Evolutionary conservation across 352 stramenopile genomes (phyloP).

Genomic region (Pythium diclinum): DNA sequence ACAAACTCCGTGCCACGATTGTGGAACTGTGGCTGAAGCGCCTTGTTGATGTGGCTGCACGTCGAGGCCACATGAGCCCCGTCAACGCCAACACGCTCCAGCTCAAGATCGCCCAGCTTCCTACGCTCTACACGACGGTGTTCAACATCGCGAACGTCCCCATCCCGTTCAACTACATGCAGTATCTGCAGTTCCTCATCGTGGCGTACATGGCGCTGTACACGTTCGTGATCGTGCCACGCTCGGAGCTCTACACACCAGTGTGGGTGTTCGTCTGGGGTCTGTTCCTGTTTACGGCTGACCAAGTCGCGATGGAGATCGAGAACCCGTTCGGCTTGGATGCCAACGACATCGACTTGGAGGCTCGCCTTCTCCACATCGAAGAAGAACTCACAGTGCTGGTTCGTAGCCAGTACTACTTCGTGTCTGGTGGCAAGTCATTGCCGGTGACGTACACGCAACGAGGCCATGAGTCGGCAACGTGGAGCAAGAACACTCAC

Average conservation of each 20-base stretch:
- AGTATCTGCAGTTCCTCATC: slow-evolving; percentile 73
- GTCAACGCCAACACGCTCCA: slow-evolving; percentile 61
- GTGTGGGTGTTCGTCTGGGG: slow-evolving; percentile 81
- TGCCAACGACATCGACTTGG: slow-evolving; percentile 79
- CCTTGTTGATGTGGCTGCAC: slow-evolving; percentile 60
- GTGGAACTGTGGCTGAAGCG: slow-evolving; percentile 80
- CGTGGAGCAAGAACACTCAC: slow-evolving; percentile 21
- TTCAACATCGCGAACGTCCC: slow-evolving; percentile 85
- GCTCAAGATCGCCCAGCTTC: slow-evolving; percentile 61
- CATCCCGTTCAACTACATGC: slow-evolving; percentile 87
- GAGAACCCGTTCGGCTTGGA: slow-evolving; percentile 79
- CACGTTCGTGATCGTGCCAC: slow-evolving; percentile 80
- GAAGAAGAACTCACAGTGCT: slow-evolving; percentile 81
- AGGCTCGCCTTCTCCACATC: slow-evolving; percentile 68
- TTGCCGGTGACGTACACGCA: slow-evolving; percentile 22
- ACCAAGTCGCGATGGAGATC: slow-evolving; percentile 83
- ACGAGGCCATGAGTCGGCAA: slow-evolving; percentile 4
- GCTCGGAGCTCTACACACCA: slow-evolving; percentile 67
- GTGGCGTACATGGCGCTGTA: slow-evolving; percentile 77
- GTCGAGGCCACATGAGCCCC: slow-evolving; percentile 52
- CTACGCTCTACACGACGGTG: slow-evolving; percentile 72
- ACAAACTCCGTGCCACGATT: slow-evolving; percentile 73
- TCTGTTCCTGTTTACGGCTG: slow-evolving; percentile 77
- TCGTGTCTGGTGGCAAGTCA: slow-evolving; percentile 50
- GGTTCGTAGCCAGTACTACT: slow-evolving; percentile 80